These are phyloP conservation scores for Aquilaria malaccensis DNA, from an alignment of 345 rosid species.

Conservation along the genomic window DNA sequence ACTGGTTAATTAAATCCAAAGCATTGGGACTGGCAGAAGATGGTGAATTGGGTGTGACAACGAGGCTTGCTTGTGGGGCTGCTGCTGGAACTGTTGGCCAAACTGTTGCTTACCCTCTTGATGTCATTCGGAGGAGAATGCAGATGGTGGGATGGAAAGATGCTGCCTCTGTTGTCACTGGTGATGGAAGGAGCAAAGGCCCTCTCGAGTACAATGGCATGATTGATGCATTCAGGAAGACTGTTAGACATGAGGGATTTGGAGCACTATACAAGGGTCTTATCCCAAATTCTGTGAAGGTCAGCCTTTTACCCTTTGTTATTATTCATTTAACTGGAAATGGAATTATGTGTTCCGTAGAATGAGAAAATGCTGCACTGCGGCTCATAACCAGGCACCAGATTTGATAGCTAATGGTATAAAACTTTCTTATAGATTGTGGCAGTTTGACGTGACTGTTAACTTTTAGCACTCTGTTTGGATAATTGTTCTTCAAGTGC, in stretches of 20 bases:
- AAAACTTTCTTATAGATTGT: too few relatives aligned
- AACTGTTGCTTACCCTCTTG: constrained; percentile 97
- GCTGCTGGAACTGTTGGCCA: constrained; percentile 97
- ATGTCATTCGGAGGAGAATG: constrained; percentile 96
- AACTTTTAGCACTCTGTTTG: too few relatives aligned
- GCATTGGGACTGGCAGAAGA: constrained; percentile 64
- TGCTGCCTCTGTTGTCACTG: constrained; percentile 81
- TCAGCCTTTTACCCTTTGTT: constrained; percentile 16
- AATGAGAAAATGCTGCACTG: too few relatives aligned
- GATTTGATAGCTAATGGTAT: too few relatives aligned
- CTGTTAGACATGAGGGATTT: constrained; percentile 81
- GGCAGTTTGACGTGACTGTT: too few relatives aligned
- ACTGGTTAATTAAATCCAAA: constrained; percentile 62
- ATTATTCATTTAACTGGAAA: background rate
- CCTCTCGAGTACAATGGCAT: constrained; percentile 69
- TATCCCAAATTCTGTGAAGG: constrained; percentile 97
- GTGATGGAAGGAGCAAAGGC: constrained; percentile 57
- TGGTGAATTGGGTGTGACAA: constrained; percentile 66
- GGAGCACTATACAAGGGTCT: constrained; percentile 98
- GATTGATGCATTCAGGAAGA: constrained; percentile 90
- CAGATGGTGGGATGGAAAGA: constrained; percentile 99
- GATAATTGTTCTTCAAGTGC: too few relatives aligned
- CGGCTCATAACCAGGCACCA: too few relatives aligned
- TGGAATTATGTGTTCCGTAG: too few relatives aligned
- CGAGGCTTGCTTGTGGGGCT: constrained; percentile 97